These are phyloP conservation scores for Knufia petricola DNA, from an alignment of 2,329 filamentous ascomycete species.

Conservation along the genomic window DNA sequence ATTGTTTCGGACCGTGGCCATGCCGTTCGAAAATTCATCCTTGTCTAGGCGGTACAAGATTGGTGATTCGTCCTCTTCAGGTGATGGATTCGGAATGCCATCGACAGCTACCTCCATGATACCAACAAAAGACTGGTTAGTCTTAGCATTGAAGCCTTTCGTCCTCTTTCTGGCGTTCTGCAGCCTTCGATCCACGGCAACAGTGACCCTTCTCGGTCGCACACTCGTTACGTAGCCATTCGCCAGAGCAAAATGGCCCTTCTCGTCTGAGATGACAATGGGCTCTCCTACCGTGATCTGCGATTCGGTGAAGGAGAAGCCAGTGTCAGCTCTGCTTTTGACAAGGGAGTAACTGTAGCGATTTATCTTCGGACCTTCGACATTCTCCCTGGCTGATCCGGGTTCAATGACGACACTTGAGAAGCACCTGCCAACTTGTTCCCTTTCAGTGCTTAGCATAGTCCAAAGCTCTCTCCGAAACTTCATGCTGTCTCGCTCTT, in stretches of 20 bases:
- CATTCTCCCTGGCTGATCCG: conserved; percentile 61
- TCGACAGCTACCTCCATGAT: conserved; percentile 68
- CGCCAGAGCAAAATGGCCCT: conserved; percentile 87
- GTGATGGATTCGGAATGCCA: conserved; percentile 1
- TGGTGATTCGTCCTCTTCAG: conserved; percentile 27
- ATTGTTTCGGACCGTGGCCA: conserved; percentile 91
- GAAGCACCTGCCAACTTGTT: conserved; percentile 83
- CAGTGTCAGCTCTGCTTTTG: conserved; percentile 52
- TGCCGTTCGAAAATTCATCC: conserved; percentile 96
- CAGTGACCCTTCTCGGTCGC: conserved; percentile 64
- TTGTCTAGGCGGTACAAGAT: conserved; percentile 79
- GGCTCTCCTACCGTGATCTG: conserved; percentile 81
- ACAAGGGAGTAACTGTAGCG: conserved; percentile 77
- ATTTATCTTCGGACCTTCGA: conserved; percentile 72
- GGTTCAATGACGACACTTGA: conserved; percentile 75
- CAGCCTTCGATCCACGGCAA: conserved; percentile 80
- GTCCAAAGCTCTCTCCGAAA: conserved; percentile 90
- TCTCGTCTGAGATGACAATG: conserved; percentile 90
- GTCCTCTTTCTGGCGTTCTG: conserved; percentile 74
- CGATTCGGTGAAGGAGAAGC: conserved; percentile 82
- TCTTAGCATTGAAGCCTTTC: conserved; percentile 61
- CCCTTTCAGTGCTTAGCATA: conserved; percentile 79
- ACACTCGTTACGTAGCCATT: conserved; percentile 82
- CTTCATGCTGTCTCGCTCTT: conserved; percentile 83
- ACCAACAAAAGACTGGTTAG: conserved; percentile 78